phyloP scores from a whole-genome alignment of 73 alveolate species.

The Tetrahymena thermophila region DNA sequence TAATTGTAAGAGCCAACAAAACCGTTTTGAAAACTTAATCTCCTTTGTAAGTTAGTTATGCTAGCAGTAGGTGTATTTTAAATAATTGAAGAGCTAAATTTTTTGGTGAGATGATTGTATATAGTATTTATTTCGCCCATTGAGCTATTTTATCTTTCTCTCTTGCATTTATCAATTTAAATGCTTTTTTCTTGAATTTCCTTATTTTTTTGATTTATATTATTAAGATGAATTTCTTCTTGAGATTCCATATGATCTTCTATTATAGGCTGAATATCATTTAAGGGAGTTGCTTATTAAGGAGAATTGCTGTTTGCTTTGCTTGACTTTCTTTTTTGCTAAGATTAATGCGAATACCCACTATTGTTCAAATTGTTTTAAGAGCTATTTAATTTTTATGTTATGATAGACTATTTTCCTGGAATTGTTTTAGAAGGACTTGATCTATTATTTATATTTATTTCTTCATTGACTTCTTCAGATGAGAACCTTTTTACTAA shows the following conservation, averaged over 20 bases:
- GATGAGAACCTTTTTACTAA: not conserved
- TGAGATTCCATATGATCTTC: not conserved
- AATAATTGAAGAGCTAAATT: not conserved
- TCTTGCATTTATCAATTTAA: not conserved
- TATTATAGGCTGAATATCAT: not conserved
- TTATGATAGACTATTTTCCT: not conserved
- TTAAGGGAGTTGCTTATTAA: not conserved
- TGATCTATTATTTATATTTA: not conserved
- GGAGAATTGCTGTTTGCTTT: not conserved
- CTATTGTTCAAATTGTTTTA: not conserved
- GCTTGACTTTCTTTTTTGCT: not conserved
- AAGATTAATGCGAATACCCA: not conserved
- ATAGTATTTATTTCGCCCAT: not conserved
- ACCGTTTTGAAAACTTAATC: not conserved
- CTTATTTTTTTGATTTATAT: not conserved
- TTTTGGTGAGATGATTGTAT: not conserved
- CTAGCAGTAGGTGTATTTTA: not conserved
- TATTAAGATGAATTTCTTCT: not conserved
- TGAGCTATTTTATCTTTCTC: not conserved
- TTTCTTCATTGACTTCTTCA: not conserved
- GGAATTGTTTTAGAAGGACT: not conserved
- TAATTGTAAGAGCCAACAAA: not conserved
- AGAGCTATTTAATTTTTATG: not conserved
- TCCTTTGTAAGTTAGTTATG: not conserved
- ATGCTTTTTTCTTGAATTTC: not conserved